These are phyloP conservation scores for Phytopythium sindhum DNA, from an alignment of 352 stramenopile genomes.

Conservation along the genomic window DNA sequence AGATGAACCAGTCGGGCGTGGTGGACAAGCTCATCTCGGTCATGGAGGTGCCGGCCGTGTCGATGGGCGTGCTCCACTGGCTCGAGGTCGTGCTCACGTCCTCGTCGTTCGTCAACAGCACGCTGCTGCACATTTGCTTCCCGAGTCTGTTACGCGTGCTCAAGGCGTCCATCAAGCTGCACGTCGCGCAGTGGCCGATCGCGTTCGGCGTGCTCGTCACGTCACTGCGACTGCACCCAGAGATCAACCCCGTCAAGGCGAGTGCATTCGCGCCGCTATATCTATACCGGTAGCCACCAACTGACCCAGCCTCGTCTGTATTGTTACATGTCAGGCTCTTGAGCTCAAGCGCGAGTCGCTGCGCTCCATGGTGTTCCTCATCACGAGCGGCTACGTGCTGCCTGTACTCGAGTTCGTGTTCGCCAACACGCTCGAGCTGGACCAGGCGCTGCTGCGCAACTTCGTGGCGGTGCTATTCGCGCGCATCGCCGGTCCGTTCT, in stretches of 20 bases:
- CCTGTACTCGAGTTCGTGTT: constrained; percentile 83
- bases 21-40: constrained; percentile 75
- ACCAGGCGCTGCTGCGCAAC: constrained; percentile 81
- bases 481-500: constrained; percentile 74
- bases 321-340: constrained; percentile 30
- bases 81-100: constrained; percentile 74
- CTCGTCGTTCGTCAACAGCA: constrained; percentile 77
- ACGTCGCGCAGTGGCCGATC: constrained; percentile 80
- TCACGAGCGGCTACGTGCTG: constrained; percentile 83
- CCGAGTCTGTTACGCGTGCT: constrained; percentile 75
- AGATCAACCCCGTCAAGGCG: constrained; percentile 84
- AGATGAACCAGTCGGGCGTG: constrained; percentile 87
- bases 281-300: background rate
- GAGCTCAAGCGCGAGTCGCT: constrained; percentile 83
- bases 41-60: constrained; percentile 81
- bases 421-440: constrained; percentile 73
- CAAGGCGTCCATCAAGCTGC: constrained; percentile 72
- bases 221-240: constrained; percentile 63
- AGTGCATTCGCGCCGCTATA: background rate
- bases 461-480: constrained; percentile 81
- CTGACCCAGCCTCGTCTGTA: background rate
- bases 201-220: constrained; percentile 79
- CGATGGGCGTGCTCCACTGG: constrained; percentile 85
- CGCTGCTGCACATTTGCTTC: constrained; percentile 83
- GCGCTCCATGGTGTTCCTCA: constrained; percentile 86